Conservation (phyloP, 495 filamentous ascomycete species). For the Platismatia glauca region DNA sequence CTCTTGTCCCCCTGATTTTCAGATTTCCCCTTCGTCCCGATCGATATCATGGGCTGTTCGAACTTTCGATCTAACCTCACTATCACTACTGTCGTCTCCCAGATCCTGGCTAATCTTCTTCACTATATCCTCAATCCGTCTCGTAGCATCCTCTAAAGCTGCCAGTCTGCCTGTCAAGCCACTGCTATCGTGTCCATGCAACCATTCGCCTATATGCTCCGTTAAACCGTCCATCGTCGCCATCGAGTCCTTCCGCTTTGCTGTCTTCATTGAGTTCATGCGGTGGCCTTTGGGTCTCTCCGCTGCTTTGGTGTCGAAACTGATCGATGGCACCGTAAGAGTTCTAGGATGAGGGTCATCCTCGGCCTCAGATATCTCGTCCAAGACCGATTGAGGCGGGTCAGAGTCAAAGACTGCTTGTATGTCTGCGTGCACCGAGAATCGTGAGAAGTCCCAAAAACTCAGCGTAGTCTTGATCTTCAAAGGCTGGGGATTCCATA, state of each 20-base stretch:
- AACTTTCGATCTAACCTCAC: background rate
- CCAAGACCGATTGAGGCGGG: slow-evolving; percentile 49
- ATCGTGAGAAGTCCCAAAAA: slow-evolving; percentile 44
- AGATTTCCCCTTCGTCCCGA: background rate
- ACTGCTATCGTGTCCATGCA: slow-evolving; percentile 23
- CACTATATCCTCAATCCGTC: slow-evolving; percentile 29
- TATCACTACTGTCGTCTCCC: slow-evolving; percentile 15
- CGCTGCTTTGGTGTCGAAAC: slow-evolving; percentile 15
- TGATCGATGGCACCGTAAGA: slow-evolving; percentile 10
- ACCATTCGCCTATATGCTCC: slow-evolving; percentile 22
- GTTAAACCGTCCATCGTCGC: slow-evolving; percentile 25
- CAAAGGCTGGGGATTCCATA: slow-evolving; percentile 18
- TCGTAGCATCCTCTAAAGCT: slow-evolving; percentile 26
- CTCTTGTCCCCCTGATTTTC: background rate
- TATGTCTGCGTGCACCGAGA: slow-evolving; percentile 56
- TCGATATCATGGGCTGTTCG: background rate
- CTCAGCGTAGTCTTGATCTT: slow-evolving; percentile 19
- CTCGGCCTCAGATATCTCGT: slow-evolving; percentile 45
- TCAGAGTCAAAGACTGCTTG: slow-evolving; percentile 59
- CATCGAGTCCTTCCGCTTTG: slow-evolving; percentile 26
- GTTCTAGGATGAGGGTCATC: slow-evolving; percentile 34
- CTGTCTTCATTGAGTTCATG: slow-evolving; percentile 6
- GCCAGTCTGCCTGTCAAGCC: slow-evolving; percentile 25
- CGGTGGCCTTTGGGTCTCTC: background rate
- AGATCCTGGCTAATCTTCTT: slow-evolving; percentile 21